Evolutionary conservation across 805 yeast genomes (phyloP), one percentile per base, ranked within the genome.

Genomic region (Hanseniaspora opuntiae): DNA sequence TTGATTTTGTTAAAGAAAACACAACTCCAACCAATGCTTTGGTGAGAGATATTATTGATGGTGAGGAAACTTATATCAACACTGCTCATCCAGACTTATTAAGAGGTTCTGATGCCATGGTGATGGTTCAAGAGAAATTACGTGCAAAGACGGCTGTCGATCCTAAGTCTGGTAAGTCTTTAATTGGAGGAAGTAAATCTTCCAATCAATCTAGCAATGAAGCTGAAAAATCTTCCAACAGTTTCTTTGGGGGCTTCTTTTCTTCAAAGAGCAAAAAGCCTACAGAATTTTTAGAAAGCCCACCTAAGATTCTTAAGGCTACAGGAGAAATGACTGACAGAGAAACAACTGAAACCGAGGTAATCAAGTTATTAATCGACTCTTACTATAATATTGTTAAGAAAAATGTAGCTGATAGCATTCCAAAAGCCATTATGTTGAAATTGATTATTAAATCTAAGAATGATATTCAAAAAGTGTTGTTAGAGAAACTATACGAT

Each of bases 71-170:
- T 3, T 93, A 93, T 68, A 88, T 93, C 61, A 93, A 93, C 69
- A 93, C 98, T 4, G 97, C 96, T 2, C 98, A 93, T 65, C 97
- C 97, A 4, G 97, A 93, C 66, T 78, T 93, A 63, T 75, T 93
- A 61, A 89, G 86, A 66, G 98, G 98, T 46, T 83, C 95, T 35
- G 89, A 84, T 63, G 97, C 97, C 6, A 84, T 90, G 93, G 81
- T 85, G 4, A 81, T 87, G 67, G 96, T 93, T 35, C 73, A 86
- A 65, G 97, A 93, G 60, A 86, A 80, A 66, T 71, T 87, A 68
- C 93, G 71, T 57, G 71, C 74, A 52, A 83, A 82, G 58, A 79
- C 80, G 37, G 82, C 81, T 49, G 83, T 86, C 52, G 95, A 86
- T 67, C 93, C 95, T 55, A 86, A 87, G 70, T 81, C 94, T 1